Conservation (phyloP, 2,329 filamentous ascomycete species). For the Dryadomyces quercus-mongolicae region DNA sequence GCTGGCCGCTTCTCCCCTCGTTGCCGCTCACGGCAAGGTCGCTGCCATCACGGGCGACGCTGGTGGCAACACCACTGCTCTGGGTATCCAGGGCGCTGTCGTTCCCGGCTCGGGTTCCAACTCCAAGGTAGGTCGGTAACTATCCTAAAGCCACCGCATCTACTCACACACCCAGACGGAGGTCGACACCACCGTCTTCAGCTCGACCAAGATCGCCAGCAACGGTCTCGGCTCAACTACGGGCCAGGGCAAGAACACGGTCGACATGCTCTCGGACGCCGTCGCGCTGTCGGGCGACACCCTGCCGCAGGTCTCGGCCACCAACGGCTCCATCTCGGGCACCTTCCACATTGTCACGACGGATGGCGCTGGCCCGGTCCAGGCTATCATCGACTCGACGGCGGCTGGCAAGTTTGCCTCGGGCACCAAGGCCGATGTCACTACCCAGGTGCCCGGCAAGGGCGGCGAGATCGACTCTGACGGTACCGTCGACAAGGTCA, state of each 20-base stretch:
- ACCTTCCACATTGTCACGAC: slow-evolving; percentile 27
- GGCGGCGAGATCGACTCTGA: slow-evolving; percentile 19
- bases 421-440: slow-evolving; percentile 17
- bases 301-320: slow-evolving; percentile 25
- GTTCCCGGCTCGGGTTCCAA: slow-evolving; percentile 28
- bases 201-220: slow-evolving; percentile 19
- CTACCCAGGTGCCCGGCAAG: slow-evolving; percentile 24
- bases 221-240: slow-evolving; percentile 27
- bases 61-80: slow-evolving; percentile 29
- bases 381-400: slow-evolving; percentile 25
- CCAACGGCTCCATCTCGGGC: slow-evolving; percentile 21
- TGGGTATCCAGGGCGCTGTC: slow-evolving; percentile 26
- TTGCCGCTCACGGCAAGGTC: slow-evolving; percentile 21
- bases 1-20: slow-evolving; percentile 17
- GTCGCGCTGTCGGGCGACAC: slow-evolving; percentile 24
- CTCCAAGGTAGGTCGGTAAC: slow-evolving; percentile 13
- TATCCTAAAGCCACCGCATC: neutral
- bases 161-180: slow-evolving; percentile 20
- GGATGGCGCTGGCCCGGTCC: slow-evolving; percentile 26
- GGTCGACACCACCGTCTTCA: slow-evolving; percentile 32
- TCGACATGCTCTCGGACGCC: slow-evolving; percentile 19
- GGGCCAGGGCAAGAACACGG: slow-evolving; percentile 22
- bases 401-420: slow-evolving; percentile 22
- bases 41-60: slow-evolving; percentile 20
- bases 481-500: slow-evolving; percentile 6